Evolutionary conservation across 768 basidiomycete genomes (phyloP).

Genomic region (Trametes meyenii): DNA sequence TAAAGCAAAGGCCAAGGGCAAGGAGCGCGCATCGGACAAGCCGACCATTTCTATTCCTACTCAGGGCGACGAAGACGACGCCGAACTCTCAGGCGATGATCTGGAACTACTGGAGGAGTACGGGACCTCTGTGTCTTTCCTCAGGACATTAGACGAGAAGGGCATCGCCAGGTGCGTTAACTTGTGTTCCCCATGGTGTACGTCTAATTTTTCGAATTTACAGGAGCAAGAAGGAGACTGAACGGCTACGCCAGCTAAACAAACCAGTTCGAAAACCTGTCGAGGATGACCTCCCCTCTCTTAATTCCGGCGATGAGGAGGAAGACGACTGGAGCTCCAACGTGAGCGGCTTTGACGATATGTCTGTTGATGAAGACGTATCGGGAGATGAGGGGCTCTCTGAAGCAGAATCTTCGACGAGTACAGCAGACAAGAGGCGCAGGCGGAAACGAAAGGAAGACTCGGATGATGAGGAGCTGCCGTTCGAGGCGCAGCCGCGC

Average conservation of each 20-base stretch:
- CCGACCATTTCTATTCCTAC: conserved; percentile 64
- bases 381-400: conserved; percentile 19
- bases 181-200: not conserved
- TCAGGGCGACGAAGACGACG: conserved; percentile 48
- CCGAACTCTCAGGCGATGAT: conserved; percentile 70
- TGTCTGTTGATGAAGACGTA: conserved; percentile 34
- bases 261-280: conserved; percentile 53
- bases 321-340: conserved; percentile 58
- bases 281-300: conserved; percentile 65
- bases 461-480: conserved; percentile 68
- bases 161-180: conserved; percentile 75
- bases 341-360: conserved; percentile 37
- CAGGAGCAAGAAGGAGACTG: conserved; percentile 86
- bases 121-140: conserved; percentile 64
- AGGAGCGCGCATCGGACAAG: conserved; percentile 63
- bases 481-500: conserved; percentile 69
- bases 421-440: conserved; percentile 8
- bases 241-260: conserved; percentile 65
- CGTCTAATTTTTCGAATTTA: conserved; percentile 6
- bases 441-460: conserved; percentile 26
- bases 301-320: conserved; percentile 68
- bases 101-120: conserved; percentile 67
- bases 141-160: conserved; percentile 70
- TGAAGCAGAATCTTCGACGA: conserved; percentile 9
- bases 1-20: conserved; percentile 47